A percentile compares a stretch with the other conserved stretches of the same genome.
Conservation (phyloP, 805 yeast species). For the Saturnispora sanitii region DNA sequence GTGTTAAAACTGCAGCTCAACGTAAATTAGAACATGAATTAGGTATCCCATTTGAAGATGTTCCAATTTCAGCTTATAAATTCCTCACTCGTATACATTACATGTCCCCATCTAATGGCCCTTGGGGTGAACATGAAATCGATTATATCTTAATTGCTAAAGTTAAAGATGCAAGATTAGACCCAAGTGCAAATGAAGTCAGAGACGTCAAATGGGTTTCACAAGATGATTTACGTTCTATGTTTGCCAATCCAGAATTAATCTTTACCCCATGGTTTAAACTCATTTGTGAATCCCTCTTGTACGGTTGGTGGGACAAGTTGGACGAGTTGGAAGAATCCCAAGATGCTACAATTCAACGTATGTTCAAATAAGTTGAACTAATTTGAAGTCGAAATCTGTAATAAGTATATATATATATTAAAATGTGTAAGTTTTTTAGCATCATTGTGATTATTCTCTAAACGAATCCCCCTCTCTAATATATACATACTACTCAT, state of each 20-base stretch:
- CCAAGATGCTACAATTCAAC: conserved; percentile 37
- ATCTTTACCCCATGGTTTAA: conserved; percentile 97
- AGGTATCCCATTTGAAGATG: conserved; percentile 56
- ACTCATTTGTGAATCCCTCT: conserved; percentile 81
- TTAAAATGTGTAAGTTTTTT: too few species aligned
- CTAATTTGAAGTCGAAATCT: not conserved
- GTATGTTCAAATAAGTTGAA: conserved; percentile 30
- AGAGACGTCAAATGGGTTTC: conserved; percentile 70
- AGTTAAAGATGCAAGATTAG: conserved; percentile 34
- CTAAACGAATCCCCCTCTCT: too few species aligned
- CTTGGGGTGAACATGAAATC: conserved; percentile 97
- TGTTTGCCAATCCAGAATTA: conserved; percentile 58
- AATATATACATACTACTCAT: too few species aligned
- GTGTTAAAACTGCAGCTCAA: conserved; percentile 81
- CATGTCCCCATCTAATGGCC: conserved; percentile 68
- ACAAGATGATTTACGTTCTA: conserved; percentile 51
- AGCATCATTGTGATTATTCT: too few species aligned
- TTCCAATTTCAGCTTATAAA: conserved; percentile 58
- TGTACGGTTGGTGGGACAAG: conserved; percentile 90
- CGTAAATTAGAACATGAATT: conserved; percentile 89
- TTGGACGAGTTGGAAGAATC: conserved; percentile 49
- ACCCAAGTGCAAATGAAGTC: conserved; percentile 74
- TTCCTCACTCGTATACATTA: conserved; percentile 92
- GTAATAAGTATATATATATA: not conserved
- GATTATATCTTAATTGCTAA: conserved; percentile 83